These are phyloP conservation scores for Jimgerdemannia flammicorona DNA, from an alignment of 192 early-diverging fungal genomes.

Conservation along the genomic window DNA sequence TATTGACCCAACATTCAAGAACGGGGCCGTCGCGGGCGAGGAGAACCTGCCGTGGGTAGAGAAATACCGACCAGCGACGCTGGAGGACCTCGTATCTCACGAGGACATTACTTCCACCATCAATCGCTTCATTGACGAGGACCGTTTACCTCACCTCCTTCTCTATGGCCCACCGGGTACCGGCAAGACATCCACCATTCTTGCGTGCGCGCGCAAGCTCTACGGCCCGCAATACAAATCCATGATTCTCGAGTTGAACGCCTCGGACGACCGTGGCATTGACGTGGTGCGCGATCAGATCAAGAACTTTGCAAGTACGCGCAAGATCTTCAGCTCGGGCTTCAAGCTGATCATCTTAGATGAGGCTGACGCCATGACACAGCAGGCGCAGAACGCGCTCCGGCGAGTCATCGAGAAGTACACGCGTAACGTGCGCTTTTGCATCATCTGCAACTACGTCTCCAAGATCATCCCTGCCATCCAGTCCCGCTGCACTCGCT, in stretches of 20 bases:
- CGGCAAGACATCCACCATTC: conserved; percentile 94
- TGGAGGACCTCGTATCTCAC: conserved; percentile 95
- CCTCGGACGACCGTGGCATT: conserved; percentile 98
- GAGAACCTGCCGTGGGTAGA: conserved; percentile 67
- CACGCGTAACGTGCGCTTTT: conserved; percentile 96
- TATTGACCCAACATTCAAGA: conserved; percentile 13
- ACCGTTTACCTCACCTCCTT: conserved; percentile 90
- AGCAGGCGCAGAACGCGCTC: conserved; percentile 86
- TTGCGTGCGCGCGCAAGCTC: conserved; percentile 87
- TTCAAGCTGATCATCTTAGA: conserved; percentile 98
- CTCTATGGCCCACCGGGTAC: conserved; percentile 99
- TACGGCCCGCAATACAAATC: conserved; percentile 80
- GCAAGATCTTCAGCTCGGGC: conserved; percentile 87
- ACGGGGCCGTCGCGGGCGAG: not conserved
- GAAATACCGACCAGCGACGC: conserved; percentile 87
- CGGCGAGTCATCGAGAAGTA: conserved; percentile 98
- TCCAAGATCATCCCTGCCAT: conserved; percentile 96
- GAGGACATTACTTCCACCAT: conserved; percentile 88
- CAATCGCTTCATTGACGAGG: conserved; percentile 85
- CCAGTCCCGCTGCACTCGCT: conserved; percentile 97
- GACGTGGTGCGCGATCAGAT: conserved; percentile 98
- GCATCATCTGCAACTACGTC: conserved; percentile 99
- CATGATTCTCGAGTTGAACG: conserved; percentile 96
- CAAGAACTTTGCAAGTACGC: conserved; percentile 96
- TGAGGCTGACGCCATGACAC: conserved; percentile 97